Conservation (phyloP, 768 basidiomycete species). For the Rhizopogon salebrosus region DNA sequence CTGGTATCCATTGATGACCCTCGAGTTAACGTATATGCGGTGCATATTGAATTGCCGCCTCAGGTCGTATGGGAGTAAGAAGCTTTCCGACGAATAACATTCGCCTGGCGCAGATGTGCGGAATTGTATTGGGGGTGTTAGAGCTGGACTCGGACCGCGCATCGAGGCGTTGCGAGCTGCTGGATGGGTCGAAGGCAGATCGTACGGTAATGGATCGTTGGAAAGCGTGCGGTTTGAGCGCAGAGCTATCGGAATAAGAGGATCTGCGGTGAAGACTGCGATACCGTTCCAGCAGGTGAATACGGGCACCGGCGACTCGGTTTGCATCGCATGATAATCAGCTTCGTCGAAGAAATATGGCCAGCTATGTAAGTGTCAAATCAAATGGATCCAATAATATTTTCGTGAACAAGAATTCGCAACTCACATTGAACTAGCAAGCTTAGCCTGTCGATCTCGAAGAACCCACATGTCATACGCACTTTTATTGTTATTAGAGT, state of each 20-base stretch:
- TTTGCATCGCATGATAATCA: constrained; percentile 28
- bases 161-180: constrained; percentile 9
- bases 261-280: constrained; percentile 34
- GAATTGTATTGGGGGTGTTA: constrained; percentile 29
- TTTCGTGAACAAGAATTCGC: not conserved
- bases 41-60: constrained; percentile 33
- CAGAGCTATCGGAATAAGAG: constrained; percentile 33
- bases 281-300: constrained; percentile 45
- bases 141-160: constrained; percentile 21
- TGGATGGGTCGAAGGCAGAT: constrained; percentile 27
- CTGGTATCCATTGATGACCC: constrained; percentile 32
- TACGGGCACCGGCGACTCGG: constrained; percentile 37
- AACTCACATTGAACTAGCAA: constrained; percentile 9
- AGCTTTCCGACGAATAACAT: constrained; percentile 36
- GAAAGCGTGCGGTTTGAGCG: constrained; percentile 36
- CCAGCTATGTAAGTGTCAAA: constrained; percentile 18
- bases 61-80: constrained; percentile 38
- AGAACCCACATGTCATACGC: constrained; percentile 35
- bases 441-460: constrained; percentile 28
- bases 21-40: constrained; percentile 33
- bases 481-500: constrained; percentile 6
- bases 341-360: constrained; percentile 38
- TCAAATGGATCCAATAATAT: not conserved
- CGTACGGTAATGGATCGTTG: constrained; percentile 19
- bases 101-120: constrained; percentile 21